Percentiles rank a stretch among this genome's conserved stretches.
These are phyloP conservation scores for grape (Vitis vinifera) DNA, from an alignment of 164 flowering plant species.

Conservation along the genomic window DNA sequence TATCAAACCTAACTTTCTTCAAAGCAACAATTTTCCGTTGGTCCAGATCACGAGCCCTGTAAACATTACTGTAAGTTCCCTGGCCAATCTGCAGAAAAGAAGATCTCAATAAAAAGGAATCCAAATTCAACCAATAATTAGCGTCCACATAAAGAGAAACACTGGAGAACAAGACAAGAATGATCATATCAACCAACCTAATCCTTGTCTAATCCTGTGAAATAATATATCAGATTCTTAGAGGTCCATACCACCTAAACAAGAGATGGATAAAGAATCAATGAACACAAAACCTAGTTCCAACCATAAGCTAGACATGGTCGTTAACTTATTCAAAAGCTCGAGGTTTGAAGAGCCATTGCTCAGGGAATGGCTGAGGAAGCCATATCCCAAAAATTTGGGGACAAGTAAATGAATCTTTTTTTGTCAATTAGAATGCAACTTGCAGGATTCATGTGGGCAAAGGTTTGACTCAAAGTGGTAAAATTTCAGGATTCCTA, in stretches of 20 bases:
- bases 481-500: too few relatives aligned
- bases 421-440: too few relatives aligned
- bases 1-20: constrained; percentile 94
- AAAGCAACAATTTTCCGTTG: constrained; percentile 88
- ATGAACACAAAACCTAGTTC: background rate
- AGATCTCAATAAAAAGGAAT: constrained; percentile 9
- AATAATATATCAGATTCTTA: too few relatives aligned
- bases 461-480: too few relatives aligned
- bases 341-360: too few relatives aligned
- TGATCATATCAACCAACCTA: background rate
- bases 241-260: background rate
- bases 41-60: constrained; percentile 89
- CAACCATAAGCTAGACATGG: background rate
- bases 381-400: too few relatives aligned
- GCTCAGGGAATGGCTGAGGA: too few relatives aligned
- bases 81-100: constrained; percentile 79
- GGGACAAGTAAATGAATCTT: too few relatives aligned
- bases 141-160: constrained; percentile 1
- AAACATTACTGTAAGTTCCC: constrained; percentile 94
- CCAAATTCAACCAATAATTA: constrained; percentile 1
- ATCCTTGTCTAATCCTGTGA: background rate
- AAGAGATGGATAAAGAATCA: background rate
- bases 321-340: too few relatives aligned
- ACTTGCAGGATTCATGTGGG: too few relatives aligned
- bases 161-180: background rate